Evolutionary conservation across 805 yeast genomes (phyloP), one percentile per base, ranked within the genome.

Genomic region (Starmerella sp.): DNA sequence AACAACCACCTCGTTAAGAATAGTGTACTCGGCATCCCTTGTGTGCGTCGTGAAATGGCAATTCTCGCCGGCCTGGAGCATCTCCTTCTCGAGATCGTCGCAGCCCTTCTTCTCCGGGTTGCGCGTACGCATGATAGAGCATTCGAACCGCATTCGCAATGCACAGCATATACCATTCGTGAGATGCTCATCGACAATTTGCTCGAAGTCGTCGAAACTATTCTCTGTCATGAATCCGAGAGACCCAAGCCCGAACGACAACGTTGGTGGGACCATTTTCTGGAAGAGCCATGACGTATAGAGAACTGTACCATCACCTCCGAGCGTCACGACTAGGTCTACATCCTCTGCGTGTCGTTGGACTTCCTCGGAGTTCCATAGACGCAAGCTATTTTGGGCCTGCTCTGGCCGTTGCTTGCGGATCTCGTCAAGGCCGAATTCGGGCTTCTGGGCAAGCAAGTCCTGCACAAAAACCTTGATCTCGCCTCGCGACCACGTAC

Each of bases 281-380:
- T 86, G 95, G 69, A 93, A 93, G 42, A 89, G 73, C 54, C 93
- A 83, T 2, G 95, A 88, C 0, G 91, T 91, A 64, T 84, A 84
- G 9, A 91, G 72, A 48, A 91, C 96, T 0, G 98, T 93, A 8
- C 98, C 97, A 66, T 93, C 98, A 15, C 98, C 98, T 29, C 98
- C 98, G 8, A 93, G 73, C 0, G 97, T 87, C 45, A 91, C 79
- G 2, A 88, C 83, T 57, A 90, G 72, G 67, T 91, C 97, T 60
- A 82, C 79, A 47, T 73, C 63, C 37, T 77, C 75, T 3, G 79
- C 75, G 68, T 60, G 77, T 30, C 52, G 47, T 15, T 54, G 55
- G 22, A 52, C 51, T 53, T 83, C 72, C 17, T 75, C 75, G 50
- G 80, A 77, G 51, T 77, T 77, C 96, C 97, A 90, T 68, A 77